These are phyloP conservation scores for Acer negundo DNA, from an alignment of 345 rosid species.

Conservation along the genomic window DNA sequence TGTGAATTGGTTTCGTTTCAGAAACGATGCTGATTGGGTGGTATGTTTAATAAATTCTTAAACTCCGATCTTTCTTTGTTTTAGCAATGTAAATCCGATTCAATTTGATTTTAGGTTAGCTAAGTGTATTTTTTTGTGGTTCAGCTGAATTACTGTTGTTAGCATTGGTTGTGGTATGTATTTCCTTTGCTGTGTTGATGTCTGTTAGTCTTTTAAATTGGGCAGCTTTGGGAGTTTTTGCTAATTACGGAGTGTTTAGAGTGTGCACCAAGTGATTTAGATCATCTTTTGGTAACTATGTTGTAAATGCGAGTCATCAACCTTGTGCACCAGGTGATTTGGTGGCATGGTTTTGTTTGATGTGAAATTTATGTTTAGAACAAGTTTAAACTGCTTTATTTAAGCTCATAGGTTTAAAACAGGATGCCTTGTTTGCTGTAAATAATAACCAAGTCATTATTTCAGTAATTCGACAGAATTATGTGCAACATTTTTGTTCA, in stretches of 20 bases:
- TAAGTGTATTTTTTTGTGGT: background rate
- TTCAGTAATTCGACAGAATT: background rate
- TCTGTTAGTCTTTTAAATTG: background rate
- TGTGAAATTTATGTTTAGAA: background rate
- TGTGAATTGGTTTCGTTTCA: background rate
- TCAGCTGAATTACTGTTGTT: background rate
- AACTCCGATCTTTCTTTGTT: background rate
- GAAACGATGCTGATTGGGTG: background rate
- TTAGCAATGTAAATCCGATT: background rate
- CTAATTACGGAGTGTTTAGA: background rate
- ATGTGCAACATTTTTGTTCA: background rate
- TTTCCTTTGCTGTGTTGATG: background rate
- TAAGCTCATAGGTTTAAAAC: background rate
- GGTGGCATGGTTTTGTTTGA: background rate
- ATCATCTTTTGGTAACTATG: background rate
- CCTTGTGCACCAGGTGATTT: background rate
- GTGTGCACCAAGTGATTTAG: background rate
- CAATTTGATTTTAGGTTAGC: background rate
- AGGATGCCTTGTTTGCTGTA: background rate
- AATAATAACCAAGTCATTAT: background rate
- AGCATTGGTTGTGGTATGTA: too few relatives aligned
- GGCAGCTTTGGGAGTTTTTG: background rate
- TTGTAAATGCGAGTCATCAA: background rate
- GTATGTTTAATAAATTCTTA: too few relatives aligned
- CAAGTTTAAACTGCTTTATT: background rate